Base-by-base conservation (phyloP, 2,329 filamentous ascomycete species). In the Alternaria burnsii region DNA sequence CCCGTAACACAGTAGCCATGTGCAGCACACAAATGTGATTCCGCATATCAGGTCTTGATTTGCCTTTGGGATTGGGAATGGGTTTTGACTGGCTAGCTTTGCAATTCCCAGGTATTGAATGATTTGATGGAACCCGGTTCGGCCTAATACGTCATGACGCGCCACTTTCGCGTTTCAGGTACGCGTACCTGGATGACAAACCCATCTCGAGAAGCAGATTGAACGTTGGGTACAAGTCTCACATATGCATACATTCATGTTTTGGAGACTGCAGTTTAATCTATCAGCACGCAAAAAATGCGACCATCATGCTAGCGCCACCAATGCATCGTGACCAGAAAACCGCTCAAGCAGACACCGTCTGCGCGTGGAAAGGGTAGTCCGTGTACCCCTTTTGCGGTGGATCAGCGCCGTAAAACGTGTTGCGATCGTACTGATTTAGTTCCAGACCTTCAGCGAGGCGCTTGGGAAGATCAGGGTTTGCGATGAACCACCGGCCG, bases 401-500 rank as follows among this genome's bases (percentile, higher is more conserved):
- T 28, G 73, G 71, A 41, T 78, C 72, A 8, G 75, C 71, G 12
- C 71, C 75, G 59, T 85, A 84, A 63, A 84, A 84, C 0, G 79
- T 81, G 36, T 71, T 66, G n/a, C 81, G 74, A 52, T 83, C 76
- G 59, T 82, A 82, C 22, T 69, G 63, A 4, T 75, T 76, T 44
- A 84, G 68, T 38, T 72, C 67, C 14, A 79, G 66, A 0, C 78
- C 79, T 30, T 82, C 74, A 18, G 74, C 70, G 20, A 84, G 59
- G 48, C 81, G 77, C 62, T 77, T 79, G 0, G 79, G 76, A 36
- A 84, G 65, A 71, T 84, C 82, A 1, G 82, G 82, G 51, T 83
- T 84, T 20, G 78, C 73, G 44, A 82, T 81, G 61, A 83, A 84
- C 65, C 74, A 80, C 16, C 79, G 72, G 14, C 81, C 82, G 53